Evolutionary conservation across 2,329 filamentous ascomycete genomes (phyloP).

Genomic region (Fusarium sterilihyphosum): DNA sequence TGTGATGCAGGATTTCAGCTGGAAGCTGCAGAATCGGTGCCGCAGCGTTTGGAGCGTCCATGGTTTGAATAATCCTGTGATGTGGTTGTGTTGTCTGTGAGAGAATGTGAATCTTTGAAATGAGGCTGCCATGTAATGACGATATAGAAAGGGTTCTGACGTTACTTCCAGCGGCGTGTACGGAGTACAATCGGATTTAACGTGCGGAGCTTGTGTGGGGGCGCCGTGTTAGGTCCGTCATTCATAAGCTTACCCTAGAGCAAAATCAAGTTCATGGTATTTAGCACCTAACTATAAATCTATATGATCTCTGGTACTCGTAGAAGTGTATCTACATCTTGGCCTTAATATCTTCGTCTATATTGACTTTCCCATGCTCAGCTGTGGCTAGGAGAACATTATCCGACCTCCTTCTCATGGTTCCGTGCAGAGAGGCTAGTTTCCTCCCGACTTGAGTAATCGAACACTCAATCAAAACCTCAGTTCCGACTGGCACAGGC

Average conservation of each 20-base stretch:
- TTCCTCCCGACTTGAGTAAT: conserved; percentile 66
- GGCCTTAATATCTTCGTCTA: conserved; percentile 56
- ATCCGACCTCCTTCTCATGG: conserved; percentile 63
- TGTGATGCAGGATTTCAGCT: conserved; percentile 70
- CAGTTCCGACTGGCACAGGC: conserved; percentile 63
- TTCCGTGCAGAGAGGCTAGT: conserved; percentile 62
- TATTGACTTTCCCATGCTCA: conserved; percentile 73
- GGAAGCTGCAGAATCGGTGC: conserved; percentile 44
- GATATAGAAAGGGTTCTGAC: conserved; percentile 23
- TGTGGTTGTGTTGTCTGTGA: not conserved
- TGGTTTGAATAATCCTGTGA: not conserved
- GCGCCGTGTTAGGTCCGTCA: not conserved
- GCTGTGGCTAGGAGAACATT: conserved; percentile 65
- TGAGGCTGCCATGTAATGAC: conserved; percentile 21
- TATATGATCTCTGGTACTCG: not conserved
- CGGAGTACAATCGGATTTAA: conserved; percentile 20
- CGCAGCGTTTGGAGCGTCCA: not conserved
- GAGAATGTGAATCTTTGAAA: not conserved
- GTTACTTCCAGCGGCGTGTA: not conserved
- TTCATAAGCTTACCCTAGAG: conserved; percentile 5
- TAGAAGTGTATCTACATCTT: conserved; percentile 11
- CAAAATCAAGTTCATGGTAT: not conserved
- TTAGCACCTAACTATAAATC: not conserved
- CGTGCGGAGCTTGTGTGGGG: conserved; percentile 21
- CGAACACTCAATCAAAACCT: conserved; percentile 65